phyloP scores from a whole-genome alignment of 768 basidiomycete genomes.

The Basidioascus undulatus region DNA sequence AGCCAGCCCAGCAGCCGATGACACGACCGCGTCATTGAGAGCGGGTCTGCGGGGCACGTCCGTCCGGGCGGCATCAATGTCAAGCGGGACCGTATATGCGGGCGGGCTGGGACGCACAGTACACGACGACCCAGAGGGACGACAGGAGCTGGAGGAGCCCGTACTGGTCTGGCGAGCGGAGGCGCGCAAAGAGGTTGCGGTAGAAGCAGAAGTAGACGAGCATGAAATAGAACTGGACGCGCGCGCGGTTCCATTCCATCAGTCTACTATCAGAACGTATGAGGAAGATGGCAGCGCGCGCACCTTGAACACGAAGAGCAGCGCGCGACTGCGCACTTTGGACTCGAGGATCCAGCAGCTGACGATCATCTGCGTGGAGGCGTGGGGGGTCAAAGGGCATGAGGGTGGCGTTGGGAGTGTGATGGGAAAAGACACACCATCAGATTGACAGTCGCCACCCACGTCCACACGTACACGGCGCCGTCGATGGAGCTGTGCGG shows the following conservation, averaged over 20 bases:
- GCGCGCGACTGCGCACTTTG: slow-evolving; percentile 20
- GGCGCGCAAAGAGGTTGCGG: slow-evolving; percentile 18
- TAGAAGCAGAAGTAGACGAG: slow-evolving; percentile 10
- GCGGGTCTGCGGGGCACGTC: too few relatives aligned
- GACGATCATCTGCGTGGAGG: too few relatives aligned
- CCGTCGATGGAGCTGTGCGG: slow-evolving; percentile 22
- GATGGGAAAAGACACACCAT: neutral
- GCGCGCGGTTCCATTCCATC: neutral
- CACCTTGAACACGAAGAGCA: slow-evolving; percentile 22
- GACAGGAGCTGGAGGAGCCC: slow-evolving; percentile 20
- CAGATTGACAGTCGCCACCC: slow-evolving; percentile 17
- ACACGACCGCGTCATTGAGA: slow-evolving; percentile 20
- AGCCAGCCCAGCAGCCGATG: slow-evolving; percentile 17
- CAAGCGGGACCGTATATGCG: too few relatives aligned
- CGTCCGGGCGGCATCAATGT: too few relatives aligned
- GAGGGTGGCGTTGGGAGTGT: slow-evolving; percentile 8
- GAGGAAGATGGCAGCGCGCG: neutral
- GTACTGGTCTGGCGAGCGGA: slow-evolving; percentile 18
- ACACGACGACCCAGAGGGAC: slow-evolving; percentile 17
- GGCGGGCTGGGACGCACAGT: too few relatives aligned
- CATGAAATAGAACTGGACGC: slow-evolving; percentile 8
- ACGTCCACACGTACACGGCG: slow-evolving; percentile 21
- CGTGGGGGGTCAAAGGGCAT: slow-evolving; percentile 16
- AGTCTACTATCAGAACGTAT: neutral
- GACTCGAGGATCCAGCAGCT: slow-evolving; percentile 19